Evolutionary conservation across 176 grass and related monocot species (phyloP), one percentile per base, ranked within the genome.

Genomic region (Calamus simplicifolius): DNA sequence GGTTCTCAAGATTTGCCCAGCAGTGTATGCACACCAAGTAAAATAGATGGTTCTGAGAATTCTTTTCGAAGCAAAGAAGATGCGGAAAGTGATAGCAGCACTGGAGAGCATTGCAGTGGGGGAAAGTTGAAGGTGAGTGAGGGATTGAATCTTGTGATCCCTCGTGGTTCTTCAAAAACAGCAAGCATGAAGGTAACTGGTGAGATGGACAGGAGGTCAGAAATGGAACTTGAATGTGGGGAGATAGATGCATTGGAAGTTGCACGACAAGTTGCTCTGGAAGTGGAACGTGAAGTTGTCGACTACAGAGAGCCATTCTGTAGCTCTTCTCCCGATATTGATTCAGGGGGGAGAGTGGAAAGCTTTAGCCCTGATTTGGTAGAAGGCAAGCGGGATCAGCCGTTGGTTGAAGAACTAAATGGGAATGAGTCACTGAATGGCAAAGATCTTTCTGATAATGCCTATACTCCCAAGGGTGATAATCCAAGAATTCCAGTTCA

Each of bases 231-330:
- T 63, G 82, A 85, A 10, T 82, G 81, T 19, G 75, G 35, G 35
- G 35, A 82, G 63, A 79, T 85, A 14, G 87, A 90, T 64, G 87
- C 87, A 67, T 73, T 90, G 15, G 82, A 90, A 78, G 79, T 87
- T 51, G 84, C 84, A 23, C 71, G 79, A 14, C 49, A 82, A 43
- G 84, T 87, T 56, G 84, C 84, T 56, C 79, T 87, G 56, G 79
- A 81, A 80, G 87, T 90, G 19, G 79, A 87, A 58, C 67, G 58
- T 15, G 84, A 87, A 57, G 84, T 90, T 49, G 85, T 85, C 49
- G 87, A 90, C 64, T 90, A 90, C 29, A 85, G 87, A 76, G 87
- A 74, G 60, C 61, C 71, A 7, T 85, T 79, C 63, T 90, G 87
- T 64, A 68, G 79, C 61, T 70, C 68, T 43, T 43, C 8, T 59